Base-by-base conservation (phyloP, 495 filamentous ascomycete genomes). In the Daldinia loculata region DNA sequence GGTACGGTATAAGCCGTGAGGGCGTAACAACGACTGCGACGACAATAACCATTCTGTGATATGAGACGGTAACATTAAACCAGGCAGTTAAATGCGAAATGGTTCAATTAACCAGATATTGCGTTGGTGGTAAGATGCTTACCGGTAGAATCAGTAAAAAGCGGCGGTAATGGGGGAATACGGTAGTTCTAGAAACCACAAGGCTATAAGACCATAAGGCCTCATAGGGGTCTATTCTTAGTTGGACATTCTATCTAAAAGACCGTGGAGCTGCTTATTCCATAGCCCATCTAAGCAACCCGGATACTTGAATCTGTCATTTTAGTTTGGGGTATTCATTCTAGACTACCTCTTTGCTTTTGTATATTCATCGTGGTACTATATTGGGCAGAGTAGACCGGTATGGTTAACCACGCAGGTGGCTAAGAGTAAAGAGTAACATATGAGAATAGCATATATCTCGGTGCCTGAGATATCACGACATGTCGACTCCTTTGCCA, bases 51-150 rank as follows among this genome's bases (percentile, higher is more conserved):
- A 24, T 22, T 6, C 43, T 27, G 38, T 56, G 61, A 39, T 38
- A 69, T 22, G 41, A 43, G 41, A 58, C 50, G 26, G 61, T 66
- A 57, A 30, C 30, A 57, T 19, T 51, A 64, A 51, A 61, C 34
- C 53, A 41, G 67, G 61, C 12, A 65, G 61, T n/a, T 61, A 36
- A 39, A 48, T 50, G 67, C 56, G 56, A 61, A 30, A 38, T 11
- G 4, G 45, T 65, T 56, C 55, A 72, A 64, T 63, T 64, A 67
- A 56, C 45, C 39, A 52, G 41, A 58, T 71, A 61, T 64, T 57
- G 38, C 9, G 32, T 60, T 67, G 63, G 69, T 63, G 63, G 63
- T 72, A 72, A 72, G 60, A 72, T 43, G 70, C 70, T 69, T 61
- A 62, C 70, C 70, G 65, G 70, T 56, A 72, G 65, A 68, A 72